Conservation (phyloP, 1,284 basidiomycete genomes). For the Malassezia obtusa region DNA sequence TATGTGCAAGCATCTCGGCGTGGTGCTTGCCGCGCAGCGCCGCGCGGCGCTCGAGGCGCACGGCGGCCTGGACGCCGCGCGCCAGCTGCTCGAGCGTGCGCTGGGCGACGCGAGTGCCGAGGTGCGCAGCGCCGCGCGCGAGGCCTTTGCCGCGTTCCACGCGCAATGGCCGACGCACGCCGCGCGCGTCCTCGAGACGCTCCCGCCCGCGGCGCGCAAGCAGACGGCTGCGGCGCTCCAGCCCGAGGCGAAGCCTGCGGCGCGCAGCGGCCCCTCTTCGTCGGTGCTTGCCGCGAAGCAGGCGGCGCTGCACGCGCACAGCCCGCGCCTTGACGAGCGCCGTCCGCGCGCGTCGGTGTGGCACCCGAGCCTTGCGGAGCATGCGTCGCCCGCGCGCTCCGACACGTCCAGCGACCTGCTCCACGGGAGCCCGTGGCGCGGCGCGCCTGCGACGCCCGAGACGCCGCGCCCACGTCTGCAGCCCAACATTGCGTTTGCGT, state of each 20-base stretch:
- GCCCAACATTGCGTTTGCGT: neutral
- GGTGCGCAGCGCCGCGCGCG: slow-evolving; percentile 66
- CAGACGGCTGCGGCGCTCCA: slow-evolving; percentile 71
- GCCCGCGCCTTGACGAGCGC: neutral
- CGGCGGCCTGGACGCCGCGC: slow-evolving; percentile 54
- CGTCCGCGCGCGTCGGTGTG: slow-evolving; percentile 16
- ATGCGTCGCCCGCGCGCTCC: slow-evolving; percentile 13
- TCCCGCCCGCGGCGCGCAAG: slow-evolving; percentile 66
- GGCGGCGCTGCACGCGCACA: slow-evolving; percentile 28
- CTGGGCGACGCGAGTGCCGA: slow-evolving; percentile 69
- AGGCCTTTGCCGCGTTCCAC: slow-evolving; percentile 72
- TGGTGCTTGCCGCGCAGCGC: slow-evolving; percentile 35
- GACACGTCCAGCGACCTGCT: slow-evolving; percentile 13
- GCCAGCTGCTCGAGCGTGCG: slow-evolving; percentile 62
- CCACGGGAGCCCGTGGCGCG: neutral
- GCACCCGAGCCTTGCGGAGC: slow-evolving; percentile 14
- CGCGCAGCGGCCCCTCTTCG: slow-evolving; percentile 23
- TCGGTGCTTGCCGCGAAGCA: slow-evolving; percentile 43
- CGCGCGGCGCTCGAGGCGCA: slow-evolving; percentile 43
- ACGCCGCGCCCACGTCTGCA: neutral
- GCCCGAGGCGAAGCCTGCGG: slow-evolving; percentile 16
- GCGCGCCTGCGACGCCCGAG: neutral
- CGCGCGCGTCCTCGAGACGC: slow-evolving; percentile 56
- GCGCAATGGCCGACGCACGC: slow-evolving; percentile 65
- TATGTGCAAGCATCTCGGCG: slow-evolving; percentile 49